These are phyloP conservation scores for Solanum bulbocastanum DNA, from an alignment of 257 asterid species.

Conservation along the genomic window DNA sequence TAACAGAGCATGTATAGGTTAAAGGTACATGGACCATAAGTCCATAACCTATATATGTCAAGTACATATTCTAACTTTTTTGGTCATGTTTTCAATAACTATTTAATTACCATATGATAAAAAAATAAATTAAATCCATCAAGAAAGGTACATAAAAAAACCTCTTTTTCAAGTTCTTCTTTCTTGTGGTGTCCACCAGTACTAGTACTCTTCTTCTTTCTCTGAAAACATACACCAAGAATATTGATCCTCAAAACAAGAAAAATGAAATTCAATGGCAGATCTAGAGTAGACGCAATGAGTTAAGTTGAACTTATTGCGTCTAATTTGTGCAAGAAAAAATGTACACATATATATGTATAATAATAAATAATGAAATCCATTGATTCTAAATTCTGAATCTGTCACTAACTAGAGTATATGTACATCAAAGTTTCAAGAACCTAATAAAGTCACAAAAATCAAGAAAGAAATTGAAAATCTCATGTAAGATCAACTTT, in stretches of 20 bases:
- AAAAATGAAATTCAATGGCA: background rate
- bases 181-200: constrained; percentile 45
- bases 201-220: constrained; percentile 22
- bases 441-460: background rate
- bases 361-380: background rate
- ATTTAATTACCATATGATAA: constrained; percentile 2
- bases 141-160: background rate
- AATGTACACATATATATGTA: background rate
- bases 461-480: background rate
- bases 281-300: background rate
- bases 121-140: background rate
- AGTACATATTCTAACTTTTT: background rate
- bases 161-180: constrained; percentile 84
- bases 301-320: background rate
- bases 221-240: constrained; percentile 23
- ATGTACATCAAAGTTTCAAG: background rate
- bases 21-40: background rate
- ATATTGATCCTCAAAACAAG: background rate
- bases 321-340: background rate
- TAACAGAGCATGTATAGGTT: background rate
- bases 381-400: background rate
- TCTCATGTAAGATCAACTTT: background rate
- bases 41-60: constrained; percentile 1
- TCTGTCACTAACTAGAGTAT: background rate
- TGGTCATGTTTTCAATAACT: background rate